These are phyloP conservation scores for Aspergillus diversus DNA, from an alignment of 495 filamentous ascomycete species.

Conservation along the genomic window DNA sequence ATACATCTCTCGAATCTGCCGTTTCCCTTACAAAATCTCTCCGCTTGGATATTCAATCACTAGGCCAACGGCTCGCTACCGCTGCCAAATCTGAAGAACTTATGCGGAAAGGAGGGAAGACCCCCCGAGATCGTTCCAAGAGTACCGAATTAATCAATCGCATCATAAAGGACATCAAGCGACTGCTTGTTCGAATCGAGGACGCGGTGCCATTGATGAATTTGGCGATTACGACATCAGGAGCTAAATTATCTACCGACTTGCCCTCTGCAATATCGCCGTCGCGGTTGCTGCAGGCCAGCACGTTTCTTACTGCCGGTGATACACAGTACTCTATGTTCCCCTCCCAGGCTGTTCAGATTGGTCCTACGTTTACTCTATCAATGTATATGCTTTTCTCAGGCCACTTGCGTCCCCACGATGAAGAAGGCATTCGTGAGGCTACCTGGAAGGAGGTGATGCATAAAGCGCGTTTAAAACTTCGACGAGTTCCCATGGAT, in stretches of 20 bases:
- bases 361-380: conserved; percentile 85
- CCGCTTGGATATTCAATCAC: conserved; percentile 82
- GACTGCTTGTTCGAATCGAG: conserved; percentile 78
- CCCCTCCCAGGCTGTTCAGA: conserved; percentile 69
- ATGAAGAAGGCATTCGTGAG: conserved; percentile 67
- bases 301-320: conserved; percentile 85
- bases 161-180: conserved; percentile 77
- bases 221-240: conserved; percentile 93
- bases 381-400: conserved; percentile 97
- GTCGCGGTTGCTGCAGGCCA: conserved; percentile 89
- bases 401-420: conserved; percentile 69
- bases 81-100: conserved; percentile 71
- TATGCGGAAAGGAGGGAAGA: conserved; percentile 51
- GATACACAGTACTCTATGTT: conserved; percentile 79
- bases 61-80: conserved; percentile 75
- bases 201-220: conserved; percentile 93
- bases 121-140: conserved; percentile 49
- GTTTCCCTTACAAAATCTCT: conserved; percentile 83
- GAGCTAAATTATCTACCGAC: conserved; percentile 78
- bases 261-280: conserved; percentile 85
- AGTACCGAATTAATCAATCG: conserved; percentile 65
- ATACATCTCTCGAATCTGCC: conserved; percentile 89
- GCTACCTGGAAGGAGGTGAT: conserved; percentile 98
- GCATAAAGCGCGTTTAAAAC: conserved; percentile 86
- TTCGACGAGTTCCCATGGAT: conserved; percentile 62